Evolutionary conservation across 1,139 yeast species (phyloP).

Genomic region (Spencermartinsiella ligniputridi): DNA sequence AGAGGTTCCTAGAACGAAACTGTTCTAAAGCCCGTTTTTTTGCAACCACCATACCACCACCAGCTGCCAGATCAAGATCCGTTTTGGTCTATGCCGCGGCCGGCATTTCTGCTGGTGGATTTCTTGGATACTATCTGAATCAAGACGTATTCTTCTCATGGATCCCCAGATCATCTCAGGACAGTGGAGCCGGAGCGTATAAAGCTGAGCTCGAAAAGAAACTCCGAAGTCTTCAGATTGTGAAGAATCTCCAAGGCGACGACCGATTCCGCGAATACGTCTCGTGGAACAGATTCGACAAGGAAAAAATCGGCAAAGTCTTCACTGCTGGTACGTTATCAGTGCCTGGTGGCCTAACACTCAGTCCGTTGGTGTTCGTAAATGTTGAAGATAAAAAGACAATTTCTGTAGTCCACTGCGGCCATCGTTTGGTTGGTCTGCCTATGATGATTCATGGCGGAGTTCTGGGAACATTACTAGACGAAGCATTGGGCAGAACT

Average conservation of each 20-base stretch:
- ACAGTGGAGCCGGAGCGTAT: not conserved
- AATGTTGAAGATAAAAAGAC: conserved; percentile 51
- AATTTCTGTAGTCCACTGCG: conserved; percentile 69
- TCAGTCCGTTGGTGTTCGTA: conserved; percentile 68
- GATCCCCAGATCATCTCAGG: conserved; percentile 5
- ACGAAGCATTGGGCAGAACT: conserved; percentile 63
- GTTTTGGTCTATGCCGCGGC: not conserved
- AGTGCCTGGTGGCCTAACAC: conserved; percentile 71
- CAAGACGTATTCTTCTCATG: conserved; percentile 1
- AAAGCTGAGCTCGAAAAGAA: conserved; percentile 27
- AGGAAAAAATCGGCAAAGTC: conserved; percentile 30
- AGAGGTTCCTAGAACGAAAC: no score
- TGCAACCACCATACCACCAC: no score
- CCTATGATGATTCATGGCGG: conserved; percentile 92
- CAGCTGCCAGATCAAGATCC: not conserved
- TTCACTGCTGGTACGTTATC: conserved; percentile 36
- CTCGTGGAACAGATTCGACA: conserved; percentile 54
- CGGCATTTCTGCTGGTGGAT: conserved; percentile 9
- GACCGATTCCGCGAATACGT: conserved; percentile 42
- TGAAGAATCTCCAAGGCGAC: conserved; percentile 43
- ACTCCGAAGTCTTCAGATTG: conserved; percentile 50
- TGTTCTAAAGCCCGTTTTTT: no score
- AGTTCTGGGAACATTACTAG: conserved; percentile 72
- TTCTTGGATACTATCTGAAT: conserved; percentile 8
- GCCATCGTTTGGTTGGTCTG: conserved; percentile 76